phyloP scores from a whole-genome alignment of 1,139 yeast species.

The Trichomonascaceae sp. region DNA sequence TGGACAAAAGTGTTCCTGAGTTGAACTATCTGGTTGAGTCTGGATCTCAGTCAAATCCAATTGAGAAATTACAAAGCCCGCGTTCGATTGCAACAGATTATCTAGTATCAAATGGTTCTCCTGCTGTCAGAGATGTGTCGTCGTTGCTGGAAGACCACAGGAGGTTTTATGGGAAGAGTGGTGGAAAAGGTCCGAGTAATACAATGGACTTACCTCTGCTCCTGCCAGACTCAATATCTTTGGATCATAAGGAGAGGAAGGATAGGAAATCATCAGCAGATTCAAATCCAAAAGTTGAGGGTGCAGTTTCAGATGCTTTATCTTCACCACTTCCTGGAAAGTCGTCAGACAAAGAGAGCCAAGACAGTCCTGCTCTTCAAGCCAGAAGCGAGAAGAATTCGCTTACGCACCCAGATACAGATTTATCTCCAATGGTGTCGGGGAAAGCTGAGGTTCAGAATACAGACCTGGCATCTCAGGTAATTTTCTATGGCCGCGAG shows the following conservation, averaged over 20 bases:
- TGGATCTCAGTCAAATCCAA: not conserved
- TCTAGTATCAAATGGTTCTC: constrained; percentile 7
- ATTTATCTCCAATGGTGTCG: not conserved
- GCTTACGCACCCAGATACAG: not conserved
- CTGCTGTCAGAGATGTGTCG: constrained; percentile 16
- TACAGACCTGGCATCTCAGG: constrained; percentile 8
- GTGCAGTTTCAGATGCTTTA: not conserved
- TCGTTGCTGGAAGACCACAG: constrained; percentile 19
- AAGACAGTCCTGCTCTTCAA: not conserved
- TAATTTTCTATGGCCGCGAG: constrained; percentile 52
- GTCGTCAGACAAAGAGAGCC: not conserved
- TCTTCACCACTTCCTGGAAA: not conserved
- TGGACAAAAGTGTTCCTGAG: not conserved
- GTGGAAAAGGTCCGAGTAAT: not conserved
- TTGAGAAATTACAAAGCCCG: not conserved
- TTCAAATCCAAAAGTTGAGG: constrained; percentile 8
- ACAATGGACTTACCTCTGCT: constrained; percentile 11
- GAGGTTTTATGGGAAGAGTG: constrained; percentile 15
- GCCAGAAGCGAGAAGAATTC: not conserved
- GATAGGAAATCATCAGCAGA: constrained; percentile 4
- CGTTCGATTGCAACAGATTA: not conserved
- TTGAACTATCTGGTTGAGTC: not conserved
- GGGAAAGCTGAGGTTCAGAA: not conserved
- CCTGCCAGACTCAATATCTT: constrained; percentile 15
- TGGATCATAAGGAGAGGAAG: constrained; percentile 10